phyloP scores from a whole-genome alignment of 768 basidiomycete species.

The Pholiota conissans region DNA sequence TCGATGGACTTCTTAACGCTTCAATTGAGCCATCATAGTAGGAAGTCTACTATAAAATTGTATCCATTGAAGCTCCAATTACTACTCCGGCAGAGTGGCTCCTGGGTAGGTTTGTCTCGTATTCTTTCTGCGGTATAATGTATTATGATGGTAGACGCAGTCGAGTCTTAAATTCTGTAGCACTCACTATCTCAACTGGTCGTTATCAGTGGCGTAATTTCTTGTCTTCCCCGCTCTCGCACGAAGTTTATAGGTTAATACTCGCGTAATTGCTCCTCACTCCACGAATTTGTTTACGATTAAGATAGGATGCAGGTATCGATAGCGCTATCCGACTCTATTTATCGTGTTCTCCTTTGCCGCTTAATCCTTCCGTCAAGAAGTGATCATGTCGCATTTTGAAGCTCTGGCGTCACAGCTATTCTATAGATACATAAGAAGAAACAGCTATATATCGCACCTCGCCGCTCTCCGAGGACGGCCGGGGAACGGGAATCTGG shows the following conservation, averaged over 20 bases:
- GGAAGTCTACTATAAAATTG: not conserved
- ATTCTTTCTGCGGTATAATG: not conserved
- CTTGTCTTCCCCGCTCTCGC: not conserved
- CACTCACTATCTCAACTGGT: not conserved
- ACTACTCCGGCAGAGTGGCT: not conserved
- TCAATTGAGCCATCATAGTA: not conserved
- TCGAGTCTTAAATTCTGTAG: not conserved
- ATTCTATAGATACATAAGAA: not conserved
- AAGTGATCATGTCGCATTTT: not conserved
- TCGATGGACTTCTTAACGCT: not conserved
- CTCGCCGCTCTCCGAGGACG: not conserved
- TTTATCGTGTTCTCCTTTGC: not conserved
- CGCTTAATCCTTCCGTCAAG: not conserved
- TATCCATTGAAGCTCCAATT: not conserved
- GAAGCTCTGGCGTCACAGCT: too few species aligned
- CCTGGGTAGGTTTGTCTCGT: not conserved
- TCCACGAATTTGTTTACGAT: not conserved
- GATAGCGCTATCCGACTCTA: not conserved
- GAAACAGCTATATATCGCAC: not conserved
- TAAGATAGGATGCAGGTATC: not conserved
- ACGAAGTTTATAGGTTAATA: not conserved
- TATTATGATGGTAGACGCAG: not conserved
- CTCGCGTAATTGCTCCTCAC: not conserved
- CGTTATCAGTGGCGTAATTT: not conserved
- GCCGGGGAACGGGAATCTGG: not conserved